These are phyloP conservation scores for Alternaria dauci DNA, from an alignment of 2,329 filamentous ascomycete species.

Conservation along the genomic window DNA sequence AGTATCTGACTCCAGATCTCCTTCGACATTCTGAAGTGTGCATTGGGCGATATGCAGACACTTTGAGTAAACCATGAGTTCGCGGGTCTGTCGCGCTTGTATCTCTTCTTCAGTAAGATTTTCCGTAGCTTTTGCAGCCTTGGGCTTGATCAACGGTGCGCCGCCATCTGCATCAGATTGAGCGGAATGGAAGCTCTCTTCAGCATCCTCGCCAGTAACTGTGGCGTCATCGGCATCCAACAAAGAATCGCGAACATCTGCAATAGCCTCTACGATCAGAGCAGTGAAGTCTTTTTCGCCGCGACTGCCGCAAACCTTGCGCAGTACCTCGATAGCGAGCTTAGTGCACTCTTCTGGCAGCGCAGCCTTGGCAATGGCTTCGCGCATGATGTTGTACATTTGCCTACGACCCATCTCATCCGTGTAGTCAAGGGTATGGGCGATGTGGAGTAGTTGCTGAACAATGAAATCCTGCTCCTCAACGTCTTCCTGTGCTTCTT, in stretches of 20 bases:
- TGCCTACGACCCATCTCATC: slow-evolving; percentile 94
- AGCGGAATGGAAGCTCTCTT: slow-evolving; percentile 94
- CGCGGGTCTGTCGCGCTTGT: slow-evolving; percentile 78
- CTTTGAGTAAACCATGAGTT: slow-evolving; percentile 98
- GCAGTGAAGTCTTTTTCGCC: slow-evolving; percentile 85
- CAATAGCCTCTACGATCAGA: slow-evolving; percentile 89
- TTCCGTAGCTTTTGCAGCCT: slow-evolving; percentile 44
- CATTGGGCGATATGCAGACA: slow-evolving; percentile 97
- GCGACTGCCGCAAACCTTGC: slow-evolving; percentile 81
- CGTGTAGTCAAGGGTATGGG: slow-evolving; percentile 92
- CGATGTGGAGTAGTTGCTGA: slow-evolving; percentile 92
- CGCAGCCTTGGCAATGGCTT: slow-evolving; percentile 83
- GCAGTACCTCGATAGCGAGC: slow-evolving; percentile 81
- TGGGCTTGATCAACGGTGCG: slow-evolving; percentile 59
- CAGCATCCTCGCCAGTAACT: slow-evolving; percentile 55
- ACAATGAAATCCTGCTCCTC: slow-evolving; percentile 95
- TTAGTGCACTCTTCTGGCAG: slow-evolving; percentile 93
- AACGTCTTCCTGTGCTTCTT: slow-evolving; percentile 79
- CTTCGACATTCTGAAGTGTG: slow-evolving; percentile 92
- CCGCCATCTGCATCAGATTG: slow-evolving; percentile 78
- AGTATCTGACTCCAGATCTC: slow-evolving; percentile 85
- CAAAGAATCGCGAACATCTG: slow-evolving; percentile 95
- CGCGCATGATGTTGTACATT: slow-evolving; percentile 91
- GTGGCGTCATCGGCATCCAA: slow-evolving; percentile 69
- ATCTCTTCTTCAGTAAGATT: slow-evolving; percentile 60